These are phyloP conservation scores for Pythium apleroticum DNA, from an alignment of 352 stramenopile species.

Conservation along the genomic window DNA sequence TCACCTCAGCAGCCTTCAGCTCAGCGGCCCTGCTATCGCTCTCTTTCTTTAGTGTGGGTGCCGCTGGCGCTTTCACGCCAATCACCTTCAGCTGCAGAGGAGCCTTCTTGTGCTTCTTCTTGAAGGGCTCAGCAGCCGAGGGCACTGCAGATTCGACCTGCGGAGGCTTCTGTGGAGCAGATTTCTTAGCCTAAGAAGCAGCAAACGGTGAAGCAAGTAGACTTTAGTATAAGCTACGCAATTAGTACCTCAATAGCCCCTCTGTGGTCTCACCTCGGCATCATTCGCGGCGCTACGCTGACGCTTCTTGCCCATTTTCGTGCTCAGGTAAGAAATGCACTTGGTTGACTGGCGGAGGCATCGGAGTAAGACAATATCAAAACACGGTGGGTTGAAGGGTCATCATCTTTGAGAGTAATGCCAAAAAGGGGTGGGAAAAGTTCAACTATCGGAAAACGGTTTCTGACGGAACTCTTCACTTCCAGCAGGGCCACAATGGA, in stretches of 20 bases:
- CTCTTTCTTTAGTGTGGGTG: conserved; percentile 29
- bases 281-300: conserved; percentile 21
- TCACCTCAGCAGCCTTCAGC: conserved; percentile 1
- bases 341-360: conserved; percentile 28
- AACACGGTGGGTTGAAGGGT: conserved; percentile 16
- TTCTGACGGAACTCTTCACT: not conserved
- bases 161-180: not conserved
- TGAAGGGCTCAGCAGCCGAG: conserved; percentile 2
- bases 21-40: not conserved
- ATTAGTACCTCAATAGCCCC: not conserved
- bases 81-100: conserved; percentile 35
- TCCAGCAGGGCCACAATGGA: too few species aligned
- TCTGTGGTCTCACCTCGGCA: conserved; percentile 7
- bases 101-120: conserved; percentile 33
- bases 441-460: not conserved
- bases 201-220: not conserved
- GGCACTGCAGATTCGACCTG: not conserved
- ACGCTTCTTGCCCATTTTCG: conserved; percentile 32
- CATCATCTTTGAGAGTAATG: not conserved
- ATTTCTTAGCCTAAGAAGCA: not conserved
- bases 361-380: conserved; percentile 16
- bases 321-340: conserved; percentile 1
- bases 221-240: not conserved
- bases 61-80: conserved; percentile 29
- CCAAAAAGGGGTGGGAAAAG: conserved; percentile 1